Conservation (phyloP, 108 stramenopile species). For the Aurantiochytrium sp. region DNA sequence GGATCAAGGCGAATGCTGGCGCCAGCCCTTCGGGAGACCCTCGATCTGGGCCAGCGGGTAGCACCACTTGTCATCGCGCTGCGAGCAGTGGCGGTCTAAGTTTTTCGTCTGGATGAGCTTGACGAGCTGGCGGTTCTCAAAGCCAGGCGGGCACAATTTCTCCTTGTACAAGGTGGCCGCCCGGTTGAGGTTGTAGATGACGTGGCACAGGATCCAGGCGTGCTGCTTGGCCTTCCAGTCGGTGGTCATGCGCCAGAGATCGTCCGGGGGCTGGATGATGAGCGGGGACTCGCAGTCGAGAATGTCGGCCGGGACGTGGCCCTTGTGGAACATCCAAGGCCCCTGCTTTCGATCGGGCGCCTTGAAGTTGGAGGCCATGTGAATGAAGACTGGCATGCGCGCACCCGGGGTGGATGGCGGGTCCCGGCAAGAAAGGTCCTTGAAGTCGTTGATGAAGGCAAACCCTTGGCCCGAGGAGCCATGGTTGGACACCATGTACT, state of each 20-base stretch:
- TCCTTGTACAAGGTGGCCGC: not conserved
- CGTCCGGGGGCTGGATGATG: not conserved
- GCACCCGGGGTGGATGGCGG: not conserved
- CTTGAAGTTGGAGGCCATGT: slow-evolving; percentile 23
- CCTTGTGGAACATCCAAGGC: slow-evolving; percentile 29
- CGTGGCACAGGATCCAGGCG: slow-evolving; percentile 9
- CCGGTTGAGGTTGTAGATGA: not conserved
- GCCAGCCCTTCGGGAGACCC: not conserved
- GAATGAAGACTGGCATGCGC: not conserved
- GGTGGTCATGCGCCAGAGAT: not conserved
- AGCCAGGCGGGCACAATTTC: not conserved
- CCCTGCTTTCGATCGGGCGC: not conserved
- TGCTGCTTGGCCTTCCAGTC: not conserved
- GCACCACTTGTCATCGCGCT: not conserved
- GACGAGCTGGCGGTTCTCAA: not conserved
- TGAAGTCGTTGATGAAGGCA: not conserved
- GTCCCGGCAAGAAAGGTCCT: not conserved
- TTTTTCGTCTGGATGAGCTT: not conserved
- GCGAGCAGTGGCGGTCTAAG: not conserved
- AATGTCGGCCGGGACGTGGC: slow-evolving; percentile 14
- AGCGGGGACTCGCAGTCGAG: not conserved
- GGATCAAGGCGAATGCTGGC: too few species aligned
- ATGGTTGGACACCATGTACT: not conserved
- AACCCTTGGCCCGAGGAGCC: not conserved
- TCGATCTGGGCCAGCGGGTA: slow-evolving; percentile 17